Base-by-base conservation (phyloP, 73 alveolate genomes). In the Paramecium tetraurelia region DNA sequence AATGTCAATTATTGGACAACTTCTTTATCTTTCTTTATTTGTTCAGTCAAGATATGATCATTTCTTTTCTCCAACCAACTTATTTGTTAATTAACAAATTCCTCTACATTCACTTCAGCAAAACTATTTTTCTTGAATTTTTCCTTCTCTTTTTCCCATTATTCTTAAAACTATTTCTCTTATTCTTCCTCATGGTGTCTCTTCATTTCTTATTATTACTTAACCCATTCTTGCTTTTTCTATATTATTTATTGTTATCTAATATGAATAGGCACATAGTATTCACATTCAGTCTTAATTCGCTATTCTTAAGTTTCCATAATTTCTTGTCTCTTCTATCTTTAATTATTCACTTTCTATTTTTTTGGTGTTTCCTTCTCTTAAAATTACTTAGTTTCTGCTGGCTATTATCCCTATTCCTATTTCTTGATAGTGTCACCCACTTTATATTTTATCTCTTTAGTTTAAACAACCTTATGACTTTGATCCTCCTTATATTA, bases 271-370 rank as follows among this genome's bases (percentile, higher is more conserved):
- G 86, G 86, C 18, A 72, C 59, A 72, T 72, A 72, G 35, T 72
- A 72, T 72, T 72, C 40, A 72, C 86, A 72, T n/a, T 72, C 86
- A 35, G 86, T 72, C 46, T 72, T 72, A n/a, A 72, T 18, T 72
- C 86, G 35, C n/a, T 40, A 36, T 36, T 68, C 86, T 11, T 72
- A 72, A 33, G 5, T 5, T 72, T 33, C 86, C 86, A 72, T 72
- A 14, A 72, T 72, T 36, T 72, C 86, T 72, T 72, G 18, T 72
- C 86, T 72, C 12, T 72, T 72, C 18, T 40, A 9, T 72, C 86
- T 14, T 35, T 33, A 38, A 72, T 72, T 72, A 38, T 21, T 72
- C 0, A 72, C 86, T 20, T 72, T 72, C 8, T 72, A 12, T 40
- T 72, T 72, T 16, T 72, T 72, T 14, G 86, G 86, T 9, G 86